Conservation (phyloP, 2,329 filamentous ascomycete genomes). For the Xylaria sp. region DNA sequence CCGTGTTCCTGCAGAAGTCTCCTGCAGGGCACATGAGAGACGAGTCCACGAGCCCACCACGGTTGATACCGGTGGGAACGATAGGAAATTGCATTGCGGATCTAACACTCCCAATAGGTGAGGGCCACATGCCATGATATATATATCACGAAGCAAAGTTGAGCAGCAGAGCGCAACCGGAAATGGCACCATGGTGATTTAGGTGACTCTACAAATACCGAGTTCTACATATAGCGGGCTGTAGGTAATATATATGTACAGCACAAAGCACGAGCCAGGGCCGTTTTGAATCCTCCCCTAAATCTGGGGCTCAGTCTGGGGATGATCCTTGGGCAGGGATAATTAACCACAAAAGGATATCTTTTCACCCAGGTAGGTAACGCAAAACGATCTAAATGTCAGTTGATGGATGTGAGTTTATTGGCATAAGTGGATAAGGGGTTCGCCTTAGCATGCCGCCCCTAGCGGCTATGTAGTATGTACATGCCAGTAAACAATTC, state of each 20-base stretch:
- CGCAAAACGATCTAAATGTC: too few species aligned
- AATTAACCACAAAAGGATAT: not conserved
- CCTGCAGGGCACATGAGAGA: slow-evolving; percentile 37
- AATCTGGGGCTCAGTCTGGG: slow-evolving; percentile 17
- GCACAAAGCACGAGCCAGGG: slow-evolving; percentile 8
- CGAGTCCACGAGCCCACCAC: slow-evolving; percentile 1
- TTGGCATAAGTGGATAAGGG: slow-evolving; percentile 31
- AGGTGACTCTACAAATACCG: too few species aligned
- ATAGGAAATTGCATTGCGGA: slow-evolving; percentile 15
- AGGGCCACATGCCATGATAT: slow-evolving; percentile 11
- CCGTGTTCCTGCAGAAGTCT: slow-evolving; percentile 37
- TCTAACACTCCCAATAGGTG: slow-evolving; percentile 1
- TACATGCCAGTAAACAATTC: slow-evolving; percentile 1
- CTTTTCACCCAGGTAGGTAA: not conserved
- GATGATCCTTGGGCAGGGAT: not conserved
- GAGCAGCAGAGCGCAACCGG: not conserved
- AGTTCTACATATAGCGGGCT: too few species aligned
- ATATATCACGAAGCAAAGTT: not conserved
- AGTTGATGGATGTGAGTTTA: not conserved
- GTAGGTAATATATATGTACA: not conserved
- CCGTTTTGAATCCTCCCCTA: slow-evolving; percentile 8
- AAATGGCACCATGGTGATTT: not conserved
- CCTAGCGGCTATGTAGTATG: not conserved
- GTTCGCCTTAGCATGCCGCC: slow-evolving; percentile 17
- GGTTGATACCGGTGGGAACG: slow-evolving; percentile 3